Evolutionary conservation across 805 yeast genomes (phyloP).

Genomic region (Ogataea chonburiensis): DNA sequence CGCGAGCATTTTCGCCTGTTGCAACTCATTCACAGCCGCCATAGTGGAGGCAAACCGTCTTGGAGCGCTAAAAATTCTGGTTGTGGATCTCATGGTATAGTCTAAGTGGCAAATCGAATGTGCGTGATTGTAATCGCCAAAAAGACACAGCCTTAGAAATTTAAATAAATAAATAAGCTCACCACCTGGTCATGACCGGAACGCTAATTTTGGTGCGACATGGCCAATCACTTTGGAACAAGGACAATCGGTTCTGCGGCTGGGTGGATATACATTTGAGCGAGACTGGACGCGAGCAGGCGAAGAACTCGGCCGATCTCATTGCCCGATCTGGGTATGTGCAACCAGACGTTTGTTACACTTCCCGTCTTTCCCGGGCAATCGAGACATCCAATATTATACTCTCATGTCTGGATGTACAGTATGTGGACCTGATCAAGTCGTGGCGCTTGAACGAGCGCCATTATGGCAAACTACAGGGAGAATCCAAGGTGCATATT

Average conservation of each 20-base stretch:
- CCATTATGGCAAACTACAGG: constrained; percentile 83
- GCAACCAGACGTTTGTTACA: constrained; percentile 59
- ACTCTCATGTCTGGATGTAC: constrained; percentile 51
- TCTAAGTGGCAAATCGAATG: constrained; percentile 8
- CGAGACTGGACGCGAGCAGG: constrained; percentile 65
- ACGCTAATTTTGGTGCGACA: constrained; percentile 64
- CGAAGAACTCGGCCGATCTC: constrained; percentile 60
- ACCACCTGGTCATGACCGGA: constrained; percentile 23
- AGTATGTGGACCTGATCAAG: constrained; percentile 51
- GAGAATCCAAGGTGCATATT: constrained; percentile 67
- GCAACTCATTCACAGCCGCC: constrained; percentile 29
- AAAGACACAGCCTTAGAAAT: constrained; percentile 6
- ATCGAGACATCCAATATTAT: constrained; percentile 72
- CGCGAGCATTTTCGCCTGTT: constrained; percentile 28
- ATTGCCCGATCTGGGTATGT: constrained; percentile 43
- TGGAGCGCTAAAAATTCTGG: constrained; percentile 3
- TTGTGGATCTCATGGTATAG: constrained; percentile 2
- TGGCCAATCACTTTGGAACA: constrained; percentile 81
- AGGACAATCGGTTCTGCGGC: constrained; percentile 75
- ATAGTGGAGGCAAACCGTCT: constrained; percentile 30
- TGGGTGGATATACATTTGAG: constrained; percentile 80
- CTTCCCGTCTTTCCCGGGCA: constrained; percentile 72
- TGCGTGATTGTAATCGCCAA: constrained; percentile 4
- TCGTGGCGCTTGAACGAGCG: constrained; percentile 82
- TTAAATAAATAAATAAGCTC: not conserved